Percentiles rank a stretch among this genome's conserved stretches.
phyloP scores from a whole-genome alignment of 768 basidiomycete genomes.

The Leccinum arenicola region DNA sequence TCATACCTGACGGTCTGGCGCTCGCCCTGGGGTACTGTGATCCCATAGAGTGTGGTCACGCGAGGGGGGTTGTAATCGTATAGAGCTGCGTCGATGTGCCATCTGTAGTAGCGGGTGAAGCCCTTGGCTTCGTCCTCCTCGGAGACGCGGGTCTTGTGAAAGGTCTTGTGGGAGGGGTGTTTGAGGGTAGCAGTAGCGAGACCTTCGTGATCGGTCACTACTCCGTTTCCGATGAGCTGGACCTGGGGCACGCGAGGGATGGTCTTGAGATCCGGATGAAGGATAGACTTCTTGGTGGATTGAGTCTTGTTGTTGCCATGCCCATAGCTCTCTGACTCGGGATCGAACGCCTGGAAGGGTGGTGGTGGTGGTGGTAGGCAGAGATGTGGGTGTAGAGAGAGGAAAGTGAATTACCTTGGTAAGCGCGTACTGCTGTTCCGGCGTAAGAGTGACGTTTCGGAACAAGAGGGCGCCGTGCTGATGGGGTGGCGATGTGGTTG shows the following conservation, averaged over 20 bases:
- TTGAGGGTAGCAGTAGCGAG: constrained; percentile 75
- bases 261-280: constrained; percentile 88
- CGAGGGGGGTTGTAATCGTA: constrained; percentile 76
- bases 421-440: constrained; percentile 81
- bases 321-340: constrained; percentile 59
- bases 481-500: neutral
- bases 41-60: constrained; percentile 82
- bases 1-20: constrained; percentile 72
- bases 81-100: constrained; percentile 90
- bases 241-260: constrained; percentile 88
- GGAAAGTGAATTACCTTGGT: constrained; percentile 60
- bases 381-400: neutral
- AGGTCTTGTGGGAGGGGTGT: constrained; percentile 82
- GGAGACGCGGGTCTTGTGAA: constrained; percentile 79
- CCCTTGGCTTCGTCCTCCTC: constrained; percentile 73
- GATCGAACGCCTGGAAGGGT: constrained; percentile 71
- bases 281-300: constrained; percentile 69
- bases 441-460: constrained; percentile 61
- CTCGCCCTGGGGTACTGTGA: constrained; percentile 65
- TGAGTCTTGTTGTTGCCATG: constrained; percentile 89
- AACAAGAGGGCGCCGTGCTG: constrained; percentile 78
- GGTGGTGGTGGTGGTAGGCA: constrained; percentile 10
- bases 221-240: constrained; percentile 89
- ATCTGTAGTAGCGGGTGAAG: constrained; percentile 85
- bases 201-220: constrained; percentile 76